Evolutionary conservation across 2,329 filamentous ascomycete species (phyloP), one percentile per base, ranked within the genome.

Genomic region (Ustulina deusta): DNA sequence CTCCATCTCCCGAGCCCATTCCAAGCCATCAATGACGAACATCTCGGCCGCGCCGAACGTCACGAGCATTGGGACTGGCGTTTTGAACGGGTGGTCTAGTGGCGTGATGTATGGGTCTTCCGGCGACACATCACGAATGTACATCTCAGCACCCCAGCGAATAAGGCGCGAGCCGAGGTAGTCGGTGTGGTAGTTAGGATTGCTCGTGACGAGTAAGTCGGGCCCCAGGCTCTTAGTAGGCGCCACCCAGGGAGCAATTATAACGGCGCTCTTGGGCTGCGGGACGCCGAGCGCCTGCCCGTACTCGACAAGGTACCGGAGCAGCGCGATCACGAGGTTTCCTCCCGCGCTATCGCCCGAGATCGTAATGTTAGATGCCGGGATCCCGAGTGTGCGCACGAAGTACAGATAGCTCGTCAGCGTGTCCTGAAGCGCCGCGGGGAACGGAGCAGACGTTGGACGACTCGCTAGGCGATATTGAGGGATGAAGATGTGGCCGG

Each of bases 1-100:
- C 4, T 44, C n/a, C 76, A 77, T 77, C 63, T 75, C 73, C 22
- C 69, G 87, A 51, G 91, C 86, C 90, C 90, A 92, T 75, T 85
- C 88, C 32, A 85, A 84, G 9, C 75, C 76, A 7, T 80, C 79
- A 11, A 77, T 66, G 69, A 77, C 76, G 46, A 82, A 74, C 1
- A 81, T 74, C 69, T 77, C 75, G 6, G 66, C 69, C 0, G 56
- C 54, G 25, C 74, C 75, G 4, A 64, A 22, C 20, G 61, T 77
- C 13, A 72, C 69, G 17, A 75, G 65, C 15, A 76, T 66, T 2
- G 74, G 74, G 13, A 74, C 72, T 0, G 67, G 59, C 6, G 69
- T 72, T 2, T 61, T 38, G 57, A 77, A 77, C 3, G 74, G 67
- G 32, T 72, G 63, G 6, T 69, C 73, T 7, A 76, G 64, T 0